These are phyloP conservation scores for Fraxinus greggii DNA, from an alignment of 305 asterid genomes.

Conservation along the genomic window DNA sequence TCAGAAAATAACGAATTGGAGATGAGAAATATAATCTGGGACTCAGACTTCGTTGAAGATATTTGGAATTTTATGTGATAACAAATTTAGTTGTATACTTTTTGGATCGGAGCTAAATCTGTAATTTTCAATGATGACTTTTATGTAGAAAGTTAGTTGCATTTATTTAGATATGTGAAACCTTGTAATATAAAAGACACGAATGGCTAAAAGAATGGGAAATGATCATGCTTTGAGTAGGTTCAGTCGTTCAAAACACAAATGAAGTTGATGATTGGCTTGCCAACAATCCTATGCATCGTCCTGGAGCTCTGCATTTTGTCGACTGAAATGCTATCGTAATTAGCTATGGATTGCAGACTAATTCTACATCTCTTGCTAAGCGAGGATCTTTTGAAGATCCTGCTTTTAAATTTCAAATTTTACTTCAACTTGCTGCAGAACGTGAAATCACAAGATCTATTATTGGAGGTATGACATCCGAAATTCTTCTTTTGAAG, in stretches of 20 bases:
- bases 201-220: neutral
- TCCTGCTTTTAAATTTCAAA: constrained; percentile 80
- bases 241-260: constrained; percentile 57
- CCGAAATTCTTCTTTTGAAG: constrained; percentile 1
- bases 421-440: constrained; percentile 91
- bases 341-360: constrained; percentile 81
- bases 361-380: constrained; percentile 68
- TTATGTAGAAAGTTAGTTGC: neutral
- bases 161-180: neutral
- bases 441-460: constrained; percentile 87
- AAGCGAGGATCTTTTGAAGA: constrained; percentile 65
- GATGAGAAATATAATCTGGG: neutral
- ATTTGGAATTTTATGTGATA: neutral
- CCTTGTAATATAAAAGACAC: neutral
- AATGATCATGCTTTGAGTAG: constrained; percentile 35
- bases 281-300: constrained; percentile 61
- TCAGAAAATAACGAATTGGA: neutral
- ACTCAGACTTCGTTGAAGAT: neutral
- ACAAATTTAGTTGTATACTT: neutral
- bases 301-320: constrained; percentile 86
- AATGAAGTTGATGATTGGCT: constrained; percentile 77
- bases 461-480: constrained; percentile 59
- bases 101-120: neutral
- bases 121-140: neutral
- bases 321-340: constrained; percentile 65